A percentile compares a stretch with the other conserved stretches of the same genome.
Evolutionary conservation across 495 filamentous ascomycete genomes (phyloP).

Genomic region (Cercophora scortea): DNA sequence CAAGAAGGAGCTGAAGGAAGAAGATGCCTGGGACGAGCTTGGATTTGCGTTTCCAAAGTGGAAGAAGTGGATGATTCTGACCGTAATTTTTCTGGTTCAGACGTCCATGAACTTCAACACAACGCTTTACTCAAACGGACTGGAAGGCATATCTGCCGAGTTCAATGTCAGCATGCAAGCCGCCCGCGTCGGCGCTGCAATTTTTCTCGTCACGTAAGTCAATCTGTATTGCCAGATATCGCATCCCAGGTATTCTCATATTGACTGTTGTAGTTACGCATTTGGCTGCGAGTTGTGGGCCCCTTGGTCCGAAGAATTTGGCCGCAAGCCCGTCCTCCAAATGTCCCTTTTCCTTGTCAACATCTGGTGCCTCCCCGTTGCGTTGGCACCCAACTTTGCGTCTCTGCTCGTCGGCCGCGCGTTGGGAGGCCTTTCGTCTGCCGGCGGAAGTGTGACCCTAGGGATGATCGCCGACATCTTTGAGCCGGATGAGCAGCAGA

Average conservation of each 20-base stretch:
- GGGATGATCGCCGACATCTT: slow-evolving; percentile 80
- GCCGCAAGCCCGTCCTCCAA: slow-evolving; percentile 68
- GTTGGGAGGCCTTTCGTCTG: slow-evolving; percentile 63
- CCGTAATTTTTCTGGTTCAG: slow-evolving; percentile 67
- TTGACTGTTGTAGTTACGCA: slow-evolving; percentile 39
- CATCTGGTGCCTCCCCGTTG: slow-evolving; percentile 67
- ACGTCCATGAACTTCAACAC: slow-evolving; percentile 85
- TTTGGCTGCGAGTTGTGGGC: slow-evolving; percentile 82
- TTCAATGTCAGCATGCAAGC: slow-evolving; percentile 58
- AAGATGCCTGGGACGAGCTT: slow-evolving; percentile 56
- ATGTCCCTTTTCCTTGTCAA: slow-evolving; percentile 63
- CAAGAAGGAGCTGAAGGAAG: slow-evolving; percentile 53
- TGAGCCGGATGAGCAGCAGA: slow-evolving; percentile 64
- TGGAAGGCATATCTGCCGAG: slow-evolving; percentile 50
- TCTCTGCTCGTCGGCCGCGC: slow-evolving; percentile 58
- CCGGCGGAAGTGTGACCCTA: slow-evolving; percentile 72
- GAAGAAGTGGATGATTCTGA: slow-evolving; percentile 72
- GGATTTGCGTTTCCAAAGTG: slow-evolving; percentile 55
- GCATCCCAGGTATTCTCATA: too few species aligned
- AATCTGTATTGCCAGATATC: too few species aligned
- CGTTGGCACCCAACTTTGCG: slow-evolving; percentile 59
- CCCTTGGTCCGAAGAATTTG: slow-evolving; percentile 72
- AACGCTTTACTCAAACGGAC: slow-evolving; percentile 60
- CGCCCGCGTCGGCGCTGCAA: slow-evolving; percentile 57
- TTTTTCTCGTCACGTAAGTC: slow-evolving; percentile 52